Conservation (phyloP, 306 rosid species). For the Sesbania bispinosa region DNA sequence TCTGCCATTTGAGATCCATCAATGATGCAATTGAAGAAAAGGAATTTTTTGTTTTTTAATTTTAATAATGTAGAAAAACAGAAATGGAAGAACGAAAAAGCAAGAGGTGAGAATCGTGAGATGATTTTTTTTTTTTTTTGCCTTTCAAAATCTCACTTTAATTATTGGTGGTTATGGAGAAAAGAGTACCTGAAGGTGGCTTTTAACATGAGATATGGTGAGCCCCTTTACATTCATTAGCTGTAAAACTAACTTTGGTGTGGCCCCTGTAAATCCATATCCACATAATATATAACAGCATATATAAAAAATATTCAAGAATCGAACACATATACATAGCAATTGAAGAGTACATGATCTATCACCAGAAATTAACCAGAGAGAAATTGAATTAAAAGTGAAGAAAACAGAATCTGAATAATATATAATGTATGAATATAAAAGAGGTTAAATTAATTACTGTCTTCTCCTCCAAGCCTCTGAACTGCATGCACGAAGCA, state of each 20-base stretch:
- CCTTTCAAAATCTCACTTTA: too few relatives aligned
- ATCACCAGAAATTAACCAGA: not conserved
- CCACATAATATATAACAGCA: not conserved
- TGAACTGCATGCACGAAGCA: conserved; percentile 85
- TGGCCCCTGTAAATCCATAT: conserved; percentile 58
- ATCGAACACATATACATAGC: not conserved
- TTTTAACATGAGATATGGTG: conserved; percentile 81
- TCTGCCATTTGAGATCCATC: too few relatives aligned
- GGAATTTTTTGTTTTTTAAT: too few relatives aligned
- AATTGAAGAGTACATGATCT: not conserved
- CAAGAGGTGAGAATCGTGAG: too few relatives aligned
- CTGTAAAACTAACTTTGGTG: conserved; percentile 75
- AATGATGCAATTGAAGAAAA: too few relatives aligned
- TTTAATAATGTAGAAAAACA: not conserved
- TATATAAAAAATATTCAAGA: not conserved
- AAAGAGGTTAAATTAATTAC: conserved; percentile 48
- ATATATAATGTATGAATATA: not conserved
- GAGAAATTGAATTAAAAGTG: not conserved
- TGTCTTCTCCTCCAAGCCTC: conserved; percentile 80
- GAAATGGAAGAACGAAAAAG: not conserved
- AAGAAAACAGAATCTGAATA: not conserved
- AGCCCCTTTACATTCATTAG: conserved; percentile 77
- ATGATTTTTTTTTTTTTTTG: too few relatives aligned
- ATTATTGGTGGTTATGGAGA: not conserved
- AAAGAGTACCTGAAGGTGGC: conserved; percentile 86